Percentiles rank a stretch among this genome's conserved stretches.
These are phyloP conservation scores for Geosmithia flava DNA, from an alignment of 2,329 filamentous ascomycete species.

Conservation along the genomic window DNA sequence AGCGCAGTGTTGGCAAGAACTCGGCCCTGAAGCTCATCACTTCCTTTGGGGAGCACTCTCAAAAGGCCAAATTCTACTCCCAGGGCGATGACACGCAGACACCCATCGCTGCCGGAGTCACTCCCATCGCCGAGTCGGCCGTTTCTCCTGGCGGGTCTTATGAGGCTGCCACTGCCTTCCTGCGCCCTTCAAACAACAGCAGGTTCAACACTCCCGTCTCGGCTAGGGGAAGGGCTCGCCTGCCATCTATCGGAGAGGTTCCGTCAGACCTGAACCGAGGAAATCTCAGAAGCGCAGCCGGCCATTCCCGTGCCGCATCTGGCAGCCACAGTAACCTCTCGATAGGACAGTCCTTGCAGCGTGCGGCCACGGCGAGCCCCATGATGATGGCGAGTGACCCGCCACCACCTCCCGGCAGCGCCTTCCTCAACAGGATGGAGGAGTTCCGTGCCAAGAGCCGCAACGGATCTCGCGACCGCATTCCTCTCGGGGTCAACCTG, in stretches of 20 bases:
- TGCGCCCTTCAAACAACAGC: constrained; percentile 55
- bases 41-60: constrained; percentile 56
- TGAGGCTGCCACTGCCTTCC: constrained; percentile 54
- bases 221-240: constrained; percentile 44
- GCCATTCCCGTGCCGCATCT: constrained; percentile 22
- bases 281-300: constrained; percentile 3
- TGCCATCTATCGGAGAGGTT: constrained; percentile 65
- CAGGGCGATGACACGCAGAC: constrained; percentile 49
- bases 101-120: constrained; percentile 71
- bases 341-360: constrained; percentile 37
- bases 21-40: constrained; percentile 87
- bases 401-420: constrained; percentile 51
- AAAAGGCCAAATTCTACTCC: constrained; percentile 53
- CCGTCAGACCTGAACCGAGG: constrained; percentile 16
- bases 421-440: constrained; percentile 48
- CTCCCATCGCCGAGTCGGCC: constrained; percentile 75
- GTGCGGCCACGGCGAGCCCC: constrained; percentile 56
- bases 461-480: constrained; percentile 65
- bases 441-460: constrained; percentile 45
- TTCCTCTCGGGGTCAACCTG: constrained; percentile 59
- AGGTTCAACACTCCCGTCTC: constrained; percentile 59
- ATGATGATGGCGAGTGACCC: constrained; percentile 37
- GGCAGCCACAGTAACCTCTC: constrained; percentile 28
- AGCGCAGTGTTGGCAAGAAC: constrained; percentile 60
- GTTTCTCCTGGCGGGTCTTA: constrained; percentile 44